A percentile compares a stretch with the other conserved stretches of the same genome.
Evolutionary conservation across 257 asterid species (phyloP).

Genomic region (Osmanthus fragrans): DNA sequence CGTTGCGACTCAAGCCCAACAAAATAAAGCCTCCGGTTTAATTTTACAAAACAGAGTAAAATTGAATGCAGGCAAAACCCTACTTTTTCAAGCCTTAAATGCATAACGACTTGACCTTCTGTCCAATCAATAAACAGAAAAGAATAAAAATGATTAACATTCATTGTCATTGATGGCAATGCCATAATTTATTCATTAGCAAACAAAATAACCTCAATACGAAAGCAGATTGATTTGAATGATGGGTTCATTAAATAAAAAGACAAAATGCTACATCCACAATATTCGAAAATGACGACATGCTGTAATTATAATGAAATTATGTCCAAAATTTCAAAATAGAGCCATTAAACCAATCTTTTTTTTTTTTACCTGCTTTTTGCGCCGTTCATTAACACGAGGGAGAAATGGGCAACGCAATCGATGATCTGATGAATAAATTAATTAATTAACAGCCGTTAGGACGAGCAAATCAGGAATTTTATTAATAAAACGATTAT

Average conservation of each 20-base stretch:
- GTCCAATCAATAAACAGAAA: constrained; percentile 4
- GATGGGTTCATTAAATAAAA: background rate
- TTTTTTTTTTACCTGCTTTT: constrained; percentile 21
- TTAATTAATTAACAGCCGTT: no score
- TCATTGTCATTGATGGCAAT: background rate
- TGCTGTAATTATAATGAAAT: background rate
- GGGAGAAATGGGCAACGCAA: constrained; percentile 20
- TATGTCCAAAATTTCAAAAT: background rate
- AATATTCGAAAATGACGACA: background rate
- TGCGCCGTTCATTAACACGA: constrained; percentile 18
- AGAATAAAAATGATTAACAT: background rate
- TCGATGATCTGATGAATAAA: constrained; percentile 13
- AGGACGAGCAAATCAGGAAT: no score
- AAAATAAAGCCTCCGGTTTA: constrained; percentile 33
- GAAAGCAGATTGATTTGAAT: background rate
- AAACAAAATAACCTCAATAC: background rate
- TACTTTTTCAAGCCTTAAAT: background rate
- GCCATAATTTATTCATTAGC: background rate
- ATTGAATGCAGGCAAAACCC: background rate
- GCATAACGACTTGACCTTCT: background rate
- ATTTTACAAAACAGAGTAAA: background rate
- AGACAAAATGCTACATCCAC: background rate
- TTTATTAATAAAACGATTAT: no score
- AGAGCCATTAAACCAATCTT: background rate
- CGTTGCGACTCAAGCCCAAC: constrained; percentile 56